Conservation (phyloP, 148 eudicot genomes). For the Arbutus unedo region DNA sequence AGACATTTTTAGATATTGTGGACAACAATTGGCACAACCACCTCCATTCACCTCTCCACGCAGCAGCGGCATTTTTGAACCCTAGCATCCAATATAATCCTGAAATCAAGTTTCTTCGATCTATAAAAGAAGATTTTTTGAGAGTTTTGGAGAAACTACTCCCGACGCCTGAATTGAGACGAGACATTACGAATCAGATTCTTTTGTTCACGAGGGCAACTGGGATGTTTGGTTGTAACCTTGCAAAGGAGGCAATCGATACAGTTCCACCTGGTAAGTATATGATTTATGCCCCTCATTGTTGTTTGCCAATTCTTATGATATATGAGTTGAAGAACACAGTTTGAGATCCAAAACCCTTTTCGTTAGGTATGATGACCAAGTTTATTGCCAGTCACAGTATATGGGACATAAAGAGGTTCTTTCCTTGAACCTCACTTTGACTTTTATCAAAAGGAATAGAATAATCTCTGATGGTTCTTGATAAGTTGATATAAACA, state of each 20-base stretch:
- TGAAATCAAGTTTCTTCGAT: constrained; percentile 72
- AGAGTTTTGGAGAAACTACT: constrained; percentile 82
- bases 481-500: neutral
- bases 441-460: neutral
- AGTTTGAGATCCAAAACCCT: neutral
- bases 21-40: constrained; percentile 79
- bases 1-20: constrained; percentile 77
- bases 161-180: constrained; percentile 81
- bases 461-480: neutral
- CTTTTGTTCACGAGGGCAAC: constrained; percentile 68
- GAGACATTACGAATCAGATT: constrained; percentile 80
- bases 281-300: neutral
- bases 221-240: constrained; percentile 93
- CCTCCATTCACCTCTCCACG: constrained; percentile 85
- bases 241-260: constrained; percentile 93
- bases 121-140: constrained; percentile 80
- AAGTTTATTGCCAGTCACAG: neutral
- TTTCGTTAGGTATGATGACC: neutral
- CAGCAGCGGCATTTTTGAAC: constrained; percentile 94
- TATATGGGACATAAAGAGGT: neutral
- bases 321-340: neutral
- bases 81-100: constrained; percentile 92
- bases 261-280: constrained; percentile 78
- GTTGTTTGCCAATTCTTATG: neutral
- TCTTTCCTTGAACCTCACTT: neutral